Percentiles rank a stretch among this genome's conserved stretches.
These are phyloP conservation scores for Pythium insidiosum DNA, from an alignment of 352 stramenopile genomes.

Conservation along the genomic window DNA sequence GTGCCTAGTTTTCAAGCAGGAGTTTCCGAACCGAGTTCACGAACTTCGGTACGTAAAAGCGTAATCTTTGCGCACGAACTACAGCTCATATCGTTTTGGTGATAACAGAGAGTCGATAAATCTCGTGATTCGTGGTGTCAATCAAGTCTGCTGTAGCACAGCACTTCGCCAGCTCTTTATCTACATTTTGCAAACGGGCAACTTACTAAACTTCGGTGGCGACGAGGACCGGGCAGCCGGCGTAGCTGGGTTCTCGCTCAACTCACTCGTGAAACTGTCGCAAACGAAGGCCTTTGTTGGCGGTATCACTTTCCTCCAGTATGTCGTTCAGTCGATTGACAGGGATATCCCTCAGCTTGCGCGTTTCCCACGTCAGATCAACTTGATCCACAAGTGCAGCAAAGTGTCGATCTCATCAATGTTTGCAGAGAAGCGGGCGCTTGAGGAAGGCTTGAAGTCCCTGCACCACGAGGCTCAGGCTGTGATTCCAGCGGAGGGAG, in stretches of 20 bases:
- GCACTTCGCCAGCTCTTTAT: conserved; percentile 77
- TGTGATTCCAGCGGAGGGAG: conserved; percentile 10
- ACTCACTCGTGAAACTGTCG: conserved; percentile 77
- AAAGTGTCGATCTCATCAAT: conserved; percentile 63
- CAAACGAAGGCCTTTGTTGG: conserved; percentile 84
- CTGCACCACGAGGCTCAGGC: conserved; percentile 40
- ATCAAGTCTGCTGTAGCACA: conserved; percentile 72
- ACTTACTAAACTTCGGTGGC: conserved; percentile 66
- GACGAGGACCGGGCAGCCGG: conserved; percentile 28
- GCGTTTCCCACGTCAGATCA: conserved; percentile 72
- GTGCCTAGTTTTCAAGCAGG: conserved; percentile 80
- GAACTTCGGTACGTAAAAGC: conserved; percentile 59
- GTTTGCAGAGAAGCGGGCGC: conserved; percentile 55
- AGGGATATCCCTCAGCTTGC: conserved; percentile 65
- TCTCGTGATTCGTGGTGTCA: conserved; percentile 64
- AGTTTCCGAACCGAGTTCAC: conserved; percentile 69
- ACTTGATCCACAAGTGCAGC: conserved; percentile 62
- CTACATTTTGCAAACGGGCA: conserved; percentile 81
- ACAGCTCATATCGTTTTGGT: too few species aligned
- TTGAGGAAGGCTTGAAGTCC: conserved; percentile 54
- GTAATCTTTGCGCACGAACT: too few species aligned
- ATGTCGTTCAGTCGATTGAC: conserved; percentile 82
- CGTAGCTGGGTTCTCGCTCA: conserved; percentile 63
- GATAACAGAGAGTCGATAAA: conserved; percentile 66
- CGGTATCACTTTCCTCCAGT: conserved; percentile 77